Evolutionary conservation across 2,329 filamentous ascomycete genomes (phyloP).

Genomic region (Arachnopeziza araneosa): DNA sequence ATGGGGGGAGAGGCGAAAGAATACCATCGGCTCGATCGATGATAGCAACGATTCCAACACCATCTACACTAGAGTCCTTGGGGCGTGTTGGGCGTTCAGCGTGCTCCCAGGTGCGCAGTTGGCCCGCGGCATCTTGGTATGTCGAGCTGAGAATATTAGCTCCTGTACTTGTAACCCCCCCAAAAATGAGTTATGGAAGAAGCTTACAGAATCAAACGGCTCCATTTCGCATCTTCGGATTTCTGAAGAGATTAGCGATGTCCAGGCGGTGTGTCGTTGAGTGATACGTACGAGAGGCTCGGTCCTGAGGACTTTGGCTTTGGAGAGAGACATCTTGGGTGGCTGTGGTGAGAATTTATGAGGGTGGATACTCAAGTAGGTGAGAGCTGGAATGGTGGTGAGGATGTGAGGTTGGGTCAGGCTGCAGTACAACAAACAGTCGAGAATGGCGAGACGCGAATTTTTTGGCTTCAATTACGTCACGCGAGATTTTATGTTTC

Average conservation of each 20-base stretch:
- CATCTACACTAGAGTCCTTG: constrained; percentile 56
- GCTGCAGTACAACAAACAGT: not conserved
- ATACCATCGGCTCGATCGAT: constrained; percentile 48
- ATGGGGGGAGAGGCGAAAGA: not conserved
- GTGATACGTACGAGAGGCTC: constrained; percentile 37
- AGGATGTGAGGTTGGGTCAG: not conserved
- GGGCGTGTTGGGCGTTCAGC: constrained; percentile 66
- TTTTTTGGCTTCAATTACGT: not conserved
- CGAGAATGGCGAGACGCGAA: not conserved
- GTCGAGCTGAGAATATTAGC: constrained; percentile 41
- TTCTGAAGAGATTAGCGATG: constrained; percentile 10
- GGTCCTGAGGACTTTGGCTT: constrained; percentile 40
- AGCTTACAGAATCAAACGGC: constrained; percentile 49
- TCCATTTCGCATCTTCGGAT: constrained; percentile 50
- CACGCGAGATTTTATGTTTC: not conserved
- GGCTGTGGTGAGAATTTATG: too few species aligned
- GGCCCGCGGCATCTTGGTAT: constrained; percentile 58
- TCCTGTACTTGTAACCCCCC: not conserved
- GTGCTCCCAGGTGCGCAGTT: constrained; percentile 62
- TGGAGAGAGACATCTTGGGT: constrained; percentile 36
- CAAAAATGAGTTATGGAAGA: too few species aligned
- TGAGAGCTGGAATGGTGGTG: not conserved
- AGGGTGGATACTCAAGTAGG: too few species aligned
- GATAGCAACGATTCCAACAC: constrained; percentile 68
- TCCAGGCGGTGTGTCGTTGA: not conserved